Base-by-base conservation (phyloP, 352 stramenopile species). In the Phytophthora idaei region DNA sequence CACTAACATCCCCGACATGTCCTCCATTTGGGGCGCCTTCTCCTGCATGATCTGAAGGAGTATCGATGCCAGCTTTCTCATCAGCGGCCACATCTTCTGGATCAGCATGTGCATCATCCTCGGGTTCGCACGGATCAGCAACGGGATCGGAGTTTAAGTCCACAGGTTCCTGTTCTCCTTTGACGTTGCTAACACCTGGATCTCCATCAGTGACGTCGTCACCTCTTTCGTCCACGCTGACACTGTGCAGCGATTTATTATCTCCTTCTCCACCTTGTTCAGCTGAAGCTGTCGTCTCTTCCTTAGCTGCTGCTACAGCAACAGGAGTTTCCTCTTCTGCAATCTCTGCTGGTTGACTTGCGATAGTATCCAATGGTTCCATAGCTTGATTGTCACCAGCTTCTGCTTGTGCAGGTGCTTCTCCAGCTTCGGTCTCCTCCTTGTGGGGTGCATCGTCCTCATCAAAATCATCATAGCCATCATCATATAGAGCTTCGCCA, bases 401-500 rank as follows among this genome's bases (percentile, higher is more conserved):
- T 37, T 53, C 46, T 21, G 21, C 36, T 45, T 15, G 36, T 31
- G n/a, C 17, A 29, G 29, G 34, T 21, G 25, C 41, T 31, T 65
- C 45, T 41, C 54, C 50, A 27, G 28, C 28, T 28, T 57, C 49
- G 3, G 27, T 14, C 11, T 67, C 56, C 50, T 62, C 62, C 28
- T 15, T 49, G 11, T 51, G 52, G 32, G 50, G 17, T 45, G 41
- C 25, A 2, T 62, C 61, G 28, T 74, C 69, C 2, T 76, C 66
- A 41, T 76, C 75, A 56, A 77, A 79, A 10, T 75, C 69, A 39
- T 65, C 57, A 15, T 70, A 71, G 9, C 55, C 66, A 45, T 83
- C 77, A 14, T 81, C 67, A 17, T 80, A 80, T 4, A 81, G 51
- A 4, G 77, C 69, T 60, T 80, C 77, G 2, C 66, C 73, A 36